Evolutionary conservation across 495 filamentous ascomycete genomes (phyloP).

Genomic region (Venustampulla echinocandica): DNA sequence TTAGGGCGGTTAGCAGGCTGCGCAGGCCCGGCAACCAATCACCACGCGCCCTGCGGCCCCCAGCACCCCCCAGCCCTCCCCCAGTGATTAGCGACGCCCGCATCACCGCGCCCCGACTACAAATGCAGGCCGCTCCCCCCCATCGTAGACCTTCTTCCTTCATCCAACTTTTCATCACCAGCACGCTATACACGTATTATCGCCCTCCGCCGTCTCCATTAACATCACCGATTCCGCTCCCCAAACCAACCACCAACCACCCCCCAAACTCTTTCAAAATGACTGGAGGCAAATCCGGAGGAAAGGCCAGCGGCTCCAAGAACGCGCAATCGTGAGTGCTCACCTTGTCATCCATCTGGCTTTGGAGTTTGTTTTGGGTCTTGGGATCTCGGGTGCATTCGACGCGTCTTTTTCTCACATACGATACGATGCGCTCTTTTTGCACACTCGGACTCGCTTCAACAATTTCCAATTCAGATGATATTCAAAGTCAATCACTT

Average conservation of each 20-base stretch:
- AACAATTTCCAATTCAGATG: no score
- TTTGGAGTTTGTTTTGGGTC: no score
- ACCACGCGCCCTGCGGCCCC: no score
- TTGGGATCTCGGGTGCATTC: conserved; percentile 6
- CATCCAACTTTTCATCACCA: conserved; percentile 3
- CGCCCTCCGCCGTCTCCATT: conserved; percentile 2
- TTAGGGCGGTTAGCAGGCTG: no score
- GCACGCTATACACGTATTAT: background rate
- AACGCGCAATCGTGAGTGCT: conserved; percentile 86
- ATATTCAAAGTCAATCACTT: no score
- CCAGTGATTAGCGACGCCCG: background rate
- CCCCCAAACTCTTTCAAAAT: conserved; percentile 59
- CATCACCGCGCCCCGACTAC: background rate
- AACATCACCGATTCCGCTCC: background rate
- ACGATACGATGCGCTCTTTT: conserved; percentile 22
- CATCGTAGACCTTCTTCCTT: background rate
- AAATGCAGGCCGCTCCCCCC: background rate
- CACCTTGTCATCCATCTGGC: conserved; percentile 4
- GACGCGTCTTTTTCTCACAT: conserved; percentile 23
- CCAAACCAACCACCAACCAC: conserved; percentile 16
- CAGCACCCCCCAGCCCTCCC: no score
- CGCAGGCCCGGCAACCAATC: no score
- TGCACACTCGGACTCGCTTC: no score
- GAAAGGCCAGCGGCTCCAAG: conserved; percentile 96
- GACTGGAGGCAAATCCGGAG: conserved; percentile 97